A percentile compares a stretch with the other conserved stretches of the same genome.
These are phyloP conservation scores for Collybia sp. DNA, from an alignment of 768 basidiomycete genomes.

Conservation along the genomic window DNA sequence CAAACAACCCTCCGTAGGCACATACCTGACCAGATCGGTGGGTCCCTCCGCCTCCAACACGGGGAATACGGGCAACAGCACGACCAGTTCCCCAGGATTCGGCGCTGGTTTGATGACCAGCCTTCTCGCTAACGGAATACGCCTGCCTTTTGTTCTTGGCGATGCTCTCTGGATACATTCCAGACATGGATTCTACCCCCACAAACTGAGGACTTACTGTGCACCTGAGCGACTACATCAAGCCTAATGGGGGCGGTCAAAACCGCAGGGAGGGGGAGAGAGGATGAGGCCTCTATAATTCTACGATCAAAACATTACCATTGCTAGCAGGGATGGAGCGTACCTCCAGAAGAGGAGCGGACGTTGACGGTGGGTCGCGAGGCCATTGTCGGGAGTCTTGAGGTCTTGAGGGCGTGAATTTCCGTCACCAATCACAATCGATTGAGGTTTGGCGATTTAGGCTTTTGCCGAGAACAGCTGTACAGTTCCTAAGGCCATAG, in stretches of 20 bases:
- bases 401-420: conserved; percentile 18
- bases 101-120: conserved; percentile 97
- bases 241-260: conserved; percentile 97
- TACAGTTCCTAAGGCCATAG: no score
- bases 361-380: conserved; percentile 90
- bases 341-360: conserved; percentile 72
- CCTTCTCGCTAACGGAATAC: conserved; percentile 95
- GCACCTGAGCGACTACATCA: conserved; percentile 97
- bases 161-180: conserved; percentile 70
- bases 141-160: conserved; percentile 98
- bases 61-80: conserved; percentile 99
- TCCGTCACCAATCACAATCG: no score
- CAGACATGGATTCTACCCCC: neutral
- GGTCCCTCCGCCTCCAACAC: conserved; percentile 98
- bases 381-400: conserved; percentile 69
- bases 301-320: conserved; percentile 9
- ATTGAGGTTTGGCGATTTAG: no score
- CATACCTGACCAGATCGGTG: conserved; percentile 94
- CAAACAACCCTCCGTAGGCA: neutral
- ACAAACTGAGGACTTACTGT: conserved; percentile 68
- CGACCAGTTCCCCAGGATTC: conserved; percentile 99
- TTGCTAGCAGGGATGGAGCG: conserved; percentile 10
- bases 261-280: conserved; percentile 92
- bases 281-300: conserved; percentile 71
- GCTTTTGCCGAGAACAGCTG: no score